phyloP scores from a whole-genome alignment of 2,329 filamentous ascomycete species.

The Coniochaeta prunicola region DNA sequence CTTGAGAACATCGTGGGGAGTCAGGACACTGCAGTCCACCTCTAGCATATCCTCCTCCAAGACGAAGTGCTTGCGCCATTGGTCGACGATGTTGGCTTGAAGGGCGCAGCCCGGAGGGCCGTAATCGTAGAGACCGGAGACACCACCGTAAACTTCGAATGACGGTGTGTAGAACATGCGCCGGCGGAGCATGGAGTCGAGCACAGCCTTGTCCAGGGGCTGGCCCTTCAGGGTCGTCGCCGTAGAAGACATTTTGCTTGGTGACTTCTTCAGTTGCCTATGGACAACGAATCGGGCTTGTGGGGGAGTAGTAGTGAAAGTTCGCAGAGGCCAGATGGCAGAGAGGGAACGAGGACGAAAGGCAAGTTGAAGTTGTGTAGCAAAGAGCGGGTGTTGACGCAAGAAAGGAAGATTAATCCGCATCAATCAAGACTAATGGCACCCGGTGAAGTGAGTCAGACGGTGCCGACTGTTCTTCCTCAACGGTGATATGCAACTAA shows the following conservation, averaged over 20 bases:
- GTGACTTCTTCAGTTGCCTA: constrained; percentile 6
- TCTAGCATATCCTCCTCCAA: constrained; percentile 93
- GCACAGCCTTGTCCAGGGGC: constrained; percentile 71
- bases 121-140: constrained; percentile 87
- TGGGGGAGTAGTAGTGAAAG: neutral
- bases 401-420: neutral
- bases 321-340: neutral
- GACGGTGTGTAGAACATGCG: constrained; percentile 92
- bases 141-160: constrained; percentile 91
- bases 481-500: constrained; percentile 2
- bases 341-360: neutral
- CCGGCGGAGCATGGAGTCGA: constrained; percentile 81
- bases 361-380: neutral
- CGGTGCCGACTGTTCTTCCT: neutral
- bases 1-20: constrained; percentile 88
- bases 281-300: neutral
- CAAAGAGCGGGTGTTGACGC: neutral
- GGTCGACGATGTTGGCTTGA: constrained; percentile 79
- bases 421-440: neutral
- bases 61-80: constrained; percentile 91
- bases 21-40: constrained; percentile 89
- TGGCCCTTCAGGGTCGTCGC: constrained; percentile 81
- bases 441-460: constrained; percentile 3
- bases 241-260: constrained; percentile 36
- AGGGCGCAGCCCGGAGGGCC: constrained; percentile 82